phyloP scores from a whole-genome alignment of 495 filamentous ascomycete species.

The Sphaerosporella brunnea region DNA sequence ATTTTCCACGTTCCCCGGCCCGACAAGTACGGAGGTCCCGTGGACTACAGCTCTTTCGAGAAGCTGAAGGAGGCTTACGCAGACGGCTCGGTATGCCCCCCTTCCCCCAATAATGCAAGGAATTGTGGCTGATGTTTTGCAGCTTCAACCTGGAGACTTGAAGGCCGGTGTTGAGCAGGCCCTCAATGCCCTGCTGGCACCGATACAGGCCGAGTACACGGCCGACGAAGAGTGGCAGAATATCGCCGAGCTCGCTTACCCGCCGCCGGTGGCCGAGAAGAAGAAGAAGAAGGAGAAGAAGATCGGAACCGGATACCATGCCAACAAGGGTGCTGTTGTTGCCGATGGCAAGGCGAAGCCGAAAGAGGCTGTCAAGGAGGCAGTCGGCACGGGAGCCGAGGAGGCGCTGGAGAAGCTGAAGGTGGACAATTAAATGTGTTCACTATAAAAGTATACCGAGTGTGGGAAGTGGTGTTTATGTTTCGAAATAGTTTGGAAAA shows the following conservation, averaged over 20 bases:
- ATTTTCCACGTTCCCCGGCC: slow-evolving; percentile 41
- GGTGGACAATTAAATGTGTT: no score
- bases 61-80: slow-evolving; percentile 62
- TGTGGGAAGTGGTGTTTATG: no score
- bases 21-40: slow-evolving; percentile 42
- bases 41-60: slow-evolving; percentile 56
- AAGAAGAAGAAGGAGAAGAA: slow-evolving; percentile 63
- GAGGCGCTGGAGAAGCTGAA: slow-evolving; percentile 29
- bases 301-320: slow-evolving; percentile 43
- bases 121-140: slow-evolving; percentile 16
- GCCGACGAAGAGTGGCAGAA: slow-evolving; percentile 63
- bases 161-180: slow-evolving; percentile 58
- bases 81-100: slow-evolving; percentile 46
- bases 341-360: slow-evolving; percentile 12
- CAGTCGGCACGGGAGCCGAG: slow-evolving; percentile 26
- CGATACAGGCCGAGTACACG: slow-evolving; percentile 56
- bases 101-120: not conserved
- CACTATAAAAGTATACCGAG: no score
- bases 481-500: no score
- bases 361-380: slow-evolving; percentile 20
- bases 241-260: slow-evolving; percentile 66
- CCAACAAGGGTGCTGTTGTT: slow-evolving; percentile 1
- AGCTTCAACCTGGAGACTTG: slow-evolving; percentile 70
- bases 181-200: slow-evolving; percentile 51
- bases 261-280: slow-evolving; percentile 49